Percentiles rank a stretch among this genome's conserved stretches.
Evolutionary conservation across 1,284 basidiomycete species (phyloP).

Genomic region (Tilletiopsis washingtonensis): DNA sequence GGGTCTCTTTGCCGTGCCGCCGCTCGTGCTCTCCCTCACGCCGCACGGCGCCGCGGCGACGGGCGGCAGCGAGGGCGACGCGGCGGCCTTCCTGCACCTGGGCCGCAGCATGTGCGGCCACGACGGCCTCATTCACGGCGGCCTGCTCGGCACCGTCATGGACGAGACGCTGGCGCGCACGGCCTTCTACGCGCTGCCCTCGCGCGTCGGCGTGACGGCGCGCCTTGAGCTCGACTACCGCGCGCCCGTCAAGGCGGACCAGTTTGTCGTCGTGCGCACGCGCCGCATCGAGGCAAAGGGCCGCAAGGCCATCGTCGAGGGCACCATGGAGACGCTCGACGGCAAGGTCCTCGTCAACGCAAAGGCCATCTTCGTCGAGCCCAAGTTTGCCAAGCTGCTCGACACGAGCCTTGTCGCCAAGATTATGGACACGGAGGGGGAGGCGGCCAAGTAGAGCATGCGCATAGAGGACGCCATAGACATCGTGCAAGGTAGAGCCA

Average conservation of each 20-base stretch:
- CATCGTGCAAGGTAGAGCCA: too few relatives aligned
- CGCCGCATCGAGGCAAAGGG: slow-evolving; percentile 61
- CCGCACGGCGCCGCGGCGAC: slow-evolving; percentile 20
- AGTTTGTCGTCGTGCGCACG: slow-evolving; percentile 59
- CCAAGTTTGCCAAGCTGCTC: slow-evolving; percentile 68
- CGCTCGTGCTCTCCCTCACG: slow-evolving; percentile 41
- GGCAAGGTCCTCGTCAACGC: slow-evolving; percentile 73
- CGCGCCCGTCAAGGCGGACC: slow-evolving; percentile 46
- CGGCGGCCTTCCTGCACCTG: slow-evolving; percentile 62
- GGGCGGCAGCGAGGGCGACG: slow-evolving; percentile 40
- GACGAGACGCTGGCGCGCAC: slow-evolving; percentile 78
- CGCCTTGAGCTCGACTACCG: slow-evolving; percentile 46
- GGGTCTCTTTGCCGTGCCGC: slow-evolving; percentile 35
- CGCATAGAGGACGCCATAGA: too few relatives aligned
- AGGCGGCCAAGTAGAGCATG: too few relatives aligned
- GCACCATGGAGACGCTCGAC: slow-evolving; percentile 65
- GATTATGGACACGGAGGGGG: slow-evolving; percentile 48
- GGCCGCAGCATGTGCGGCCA: slow-evolving; percentile 78
- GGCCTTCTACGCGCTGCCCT: slow-evolving; percentile 58
- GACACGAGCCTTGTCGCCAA: slow-evolving; percentile 56
- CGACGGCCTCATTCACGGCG: slow-evolving; percentile 89
- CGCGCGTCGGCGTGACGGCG: slow-evolving; percentile 87
- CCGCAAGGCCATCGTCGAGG: slow-evolving; percentile 67
- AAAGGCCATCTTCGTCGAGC: slow-evolving; percentile 69
- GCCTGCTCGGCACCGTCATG: slow-evolving; percentile 76